Evolutionary conservation across 2,329 filamentous ascomycete genomes (phyloP).

Genomic region (Clonostachys byssicola): DNA sequence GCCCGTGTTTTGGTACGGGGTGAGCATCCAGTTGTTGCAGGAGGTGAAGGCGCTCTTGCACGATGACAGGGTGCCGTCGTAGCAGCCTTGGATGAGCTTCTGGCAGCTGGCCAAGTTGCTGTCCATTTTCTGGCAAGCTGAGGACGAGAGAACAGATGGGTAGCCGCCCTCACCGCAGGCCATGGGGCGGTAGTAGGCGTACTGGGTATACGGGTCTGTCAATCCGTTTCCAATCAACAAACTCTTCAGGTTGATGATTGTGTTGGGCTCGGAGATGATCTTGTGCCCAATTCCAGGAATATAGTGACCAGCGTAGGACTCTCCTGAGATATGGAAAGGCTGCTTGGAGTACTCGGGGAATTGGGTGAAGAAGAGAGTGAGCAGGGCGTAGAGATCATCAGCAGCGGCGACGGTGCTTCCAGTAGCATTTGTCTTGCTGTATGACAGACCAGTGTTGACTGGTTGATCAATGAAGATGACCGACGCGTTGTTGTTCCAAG

Average conservation of each 20-base stretch:
- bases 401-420: conserved; percentile 48
- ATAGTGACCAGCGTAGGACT: conserved; percentile 94
- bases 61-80: conserved; percentile 81
- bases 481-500: conserved; percentile 96
- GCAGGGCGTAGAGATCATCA: conserved; percentile 95
- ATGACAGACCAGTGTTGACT: conserved; percentile 97
- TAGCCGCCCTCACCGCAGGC: conserved; percentile 95
- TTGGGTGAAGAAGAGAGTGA: conserved; percentile 98
- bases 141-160: conserved; percentile 75
- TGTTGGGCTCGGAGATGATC: conserved; percentile 79
- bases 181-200: conserved; percentile 95
- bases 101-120: conserved; percentile 86
- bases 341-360: conserved; percentile 94
- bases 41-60: conserved; percentile 96
- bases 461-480: conserved; percentile 99
- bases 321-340: conserved; percentile 96
- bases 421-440: conserved; percentile 83
- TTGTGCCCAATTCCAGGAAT: conserved; percentile 88
- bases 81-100: conserved; percentile 84
- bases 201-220: conserved; percentile 90
- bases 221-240: conserved; percentile 94
- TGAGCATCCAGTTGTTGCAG: conserved; percentile 96
- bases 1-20: conserved; percentile 89
- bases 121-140: conserved; percentile 84
- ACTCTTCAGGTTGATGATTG: conserved; percentile 97